Evolutionary conservation across 331 rosid species (phyloP).

Genomic region (Phaseolus coccineus): DNA sequence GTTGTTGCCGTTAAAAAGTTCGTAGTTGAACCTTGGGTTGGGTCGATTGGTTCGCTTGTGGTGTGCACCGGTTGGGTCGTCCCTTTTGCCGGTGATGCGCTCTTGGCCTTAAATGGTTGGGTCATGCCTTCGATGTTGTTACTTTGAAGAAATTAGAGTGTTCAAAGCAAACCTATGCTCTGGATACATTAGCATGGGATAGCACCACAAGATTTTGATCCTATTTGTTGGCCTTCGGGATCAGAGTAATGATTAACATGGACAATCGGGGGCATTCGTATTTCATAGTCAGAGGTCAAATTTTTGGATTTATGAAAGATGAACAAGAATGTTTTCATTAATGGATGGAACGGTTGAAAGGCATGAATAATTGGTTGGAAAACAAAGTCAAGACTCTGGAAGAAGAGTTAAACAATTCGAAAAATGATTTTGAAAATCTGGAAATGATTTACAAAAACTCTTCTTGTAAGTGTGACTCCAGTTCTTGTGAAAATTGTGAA

Average conservation of each 20-base stretch:
- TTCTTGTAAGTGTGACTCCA: no score
- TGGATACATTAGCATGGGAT: constrained; percentile 49
- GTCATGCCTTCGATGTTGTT: constrained; percentile 46
- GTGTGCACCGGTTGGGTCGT: constrained; percentile 33
- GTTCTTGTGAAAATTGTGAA: no score
- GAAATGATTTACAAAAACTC: no score
- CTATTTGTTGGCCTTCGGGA: neutral
- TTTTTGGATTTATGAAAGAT: no score
- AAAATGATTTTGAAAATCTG: no score
- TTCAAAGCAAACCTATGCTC: constrained; percentile 54
- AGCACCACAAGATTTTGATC: constrained; percentile 14
- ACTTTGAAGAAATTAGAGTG: constrained; percentile 59
- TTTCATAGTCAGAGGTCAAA: no score
- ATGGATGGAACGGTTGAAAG: no score
- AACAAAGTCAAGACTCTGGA: no score
- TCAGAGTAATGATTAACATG: constrained; percentile 36
- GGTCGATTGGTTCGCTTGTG: constrained; percentile 21
- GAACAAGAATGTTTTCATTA: no score
- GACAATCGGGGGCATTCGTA: constrained; percentile 31
- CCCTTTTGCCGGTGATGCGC: constrained; percentile 36
- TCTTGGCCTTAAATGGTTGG: constrained; percentile 44
- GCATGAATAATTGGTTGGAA: no score
- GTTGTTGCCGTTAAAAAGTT: no score
- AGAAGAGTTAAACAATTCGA: no score
- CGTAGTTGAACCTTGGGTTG: neutral